phyloP scores from a whole-genome alignment of 2,329 filamentous ascomycete genomes.

The Magnaporthiopsis incrustans region DNA sequence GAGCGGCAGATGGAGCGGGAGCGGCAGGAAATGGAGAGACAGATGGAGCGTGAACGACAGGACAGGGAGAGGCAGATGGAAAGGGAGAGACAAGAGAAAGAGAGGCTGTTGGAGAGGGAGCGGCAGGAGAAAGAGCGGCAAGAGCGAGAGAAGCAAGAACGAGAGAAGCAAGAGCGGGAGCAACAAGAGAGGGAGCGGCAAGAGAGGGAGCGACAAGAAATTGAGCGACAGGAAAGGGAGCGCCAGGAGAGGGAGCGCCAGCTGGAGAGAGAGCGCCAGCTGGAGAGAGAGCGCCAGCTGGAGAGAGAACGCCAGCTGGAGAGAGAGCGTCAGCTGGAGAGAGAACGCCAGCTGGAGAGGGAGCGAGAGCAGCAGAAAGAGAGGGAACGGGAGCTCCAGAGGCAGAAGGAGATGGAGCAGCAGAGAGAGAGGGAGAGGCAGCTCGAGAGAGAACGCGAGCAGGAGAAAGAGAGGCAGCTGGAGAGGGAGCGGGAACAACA shows the following conservation, averaged over 20 bases:
- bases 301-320: neutral
- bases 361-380: neutral
- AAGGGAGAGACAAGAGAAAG: neutral
- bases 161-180: neutral
- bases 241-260: neutral
- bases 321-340: neutral
- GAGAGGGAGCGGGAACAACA: slow-evolving; percentile 23
- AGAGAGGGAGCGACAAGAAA: neutral
- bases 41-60: neutral
- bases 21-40: neutral
- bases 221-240: neutral
- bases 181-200: neutral
- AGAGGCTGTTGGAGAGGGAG: neutral
- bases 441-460: slow-evolving; percentile 17
- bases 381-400: slow-evolving; percentile 47
- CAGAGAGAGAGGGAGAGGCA: slow-evolving; percentile 53
- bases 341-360: neutral
- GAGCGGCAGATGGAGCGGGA: neutral
- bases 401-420: slow-evolving; percentile 29
- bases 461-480: slow-evolving; percentile 54
- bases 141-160: neutral
- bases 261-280: neutral
- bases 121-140: neutral
- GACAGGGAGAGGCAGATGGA: neutral
- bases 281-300: neutral